These are phyloP conservation scores for Peniophora sp. DNA, from an alignment of 1,284 basidiomycete genomes.

Conservation along the genomic window DNA sequence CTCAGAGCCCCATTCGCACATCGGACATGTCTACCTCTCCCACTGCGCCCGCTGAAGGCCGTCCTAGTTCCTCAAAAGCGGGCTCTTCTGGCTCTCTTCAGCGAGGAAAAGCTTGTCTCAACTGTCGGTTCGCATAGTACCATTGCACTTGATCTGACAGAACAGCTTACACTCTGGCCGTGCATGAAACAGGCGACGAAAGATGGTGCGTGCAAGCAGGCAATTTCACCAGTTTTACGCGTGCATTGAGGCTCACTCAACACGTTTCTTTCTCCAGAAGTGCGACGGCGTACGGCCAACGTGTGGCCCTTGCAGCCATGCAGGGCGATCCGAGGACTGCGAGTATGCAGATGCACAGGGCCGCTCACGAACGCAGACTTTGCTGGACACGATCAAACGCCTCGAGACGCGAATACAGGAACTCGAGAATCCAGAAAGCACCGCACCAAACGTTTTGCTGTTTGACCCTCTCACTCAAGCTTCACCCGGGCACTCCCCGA, in stretches of 20 bases:
- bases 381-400: conserved; percentile 29
- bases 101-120: conserved; percentile 18
- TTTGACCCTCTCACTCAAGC: conserved; percentile 20
- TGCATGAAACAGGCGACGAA: conserved; percentile 23
- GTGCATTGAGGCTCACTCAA: neutral
- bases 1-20: too few species aligned
- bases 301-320: conserved; percentile 26
- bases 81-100: conserved; percentile 13
- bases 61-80: neutral
- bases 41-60: neutral
- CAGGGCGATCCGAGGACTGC: conserved; percentile 29
- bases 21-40: too few species aligned
- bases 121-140: conserved; percentile 13
- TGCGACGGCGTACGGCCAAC: conserved; percentile 32
- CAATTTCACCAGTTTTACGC: neutral
- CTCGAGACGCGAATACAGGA: conserved; percentile 27
- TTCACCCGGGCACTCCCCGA: conserved; percentile 1
- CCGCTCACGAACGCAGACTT: conserved; percentile 24
- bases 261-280: conserved; percentile 18
- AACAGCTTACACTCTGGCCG: too few species aligned
- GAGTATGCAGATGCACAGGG: conserved; percentile 30
- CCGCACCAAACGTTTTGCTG: conserved; percentile 18
- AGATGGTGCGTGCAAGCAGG: conserved; percentile 22
- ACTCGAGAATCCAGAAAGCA: conserved; percentile 24
- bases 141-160: too few species aligned